Base-by-base conservation (phyloP, 116 monocot species). In the Zostera marina region DNA sequence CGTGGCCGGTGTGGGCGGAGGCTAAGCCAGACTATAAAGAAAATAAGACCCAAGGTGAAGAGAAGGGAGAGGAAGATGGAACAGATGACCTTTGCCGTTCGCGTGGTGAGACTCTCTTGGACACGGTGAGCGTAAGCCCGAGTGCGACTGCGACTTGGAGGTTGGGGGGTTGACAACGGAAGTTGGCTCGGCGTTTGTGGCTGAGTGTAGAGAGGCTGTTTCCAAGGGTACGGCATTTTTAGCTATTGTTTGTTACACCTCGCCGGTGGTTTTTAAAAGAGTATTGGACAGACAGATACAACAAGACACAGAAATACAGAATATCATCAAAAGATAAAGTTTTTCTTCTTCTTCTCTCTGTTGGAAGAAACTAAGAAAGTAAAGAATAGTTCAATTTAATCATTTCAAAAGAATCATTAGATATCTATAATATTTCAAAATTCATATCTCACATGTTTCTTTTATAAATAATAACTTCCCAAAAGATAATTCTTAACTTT, bases 1-100 rank as follows among this genome's bases (percentile, higher is more conserved):
- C 78, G 76, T 9, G 80, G 80, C 25, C 82, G 82, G 63, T 87
- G 82, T 23, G 82, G 82, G 4, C 77, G 82, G 66, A 82, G 66
- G 56, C 59, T 57, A 49, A 82, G 74, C 66, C 72, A 78, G 65
- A 82, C 44, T 62, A 82, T 42, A 69, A 82, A 77, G 52, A 71
- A 0, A 54, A 82, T 32, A 62, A 77, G 32, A 44, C 72, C 74
- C n/a, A 44, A 70, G 21, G 76, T 15, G 38, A 81, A 61, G 56
- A 81, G 44, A 20, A 87, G 66, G 16, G 70, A 60, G 62, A 87
- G 76, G 66, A 87, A 66, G 66, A 73, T 22, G 22, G 81, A 78
- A 66, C 87, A 87, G 12, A 81, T 0, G 45, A 48, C 43, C 53
- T 52, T 76, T 15, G 61, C 66, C 3, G 71, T 5, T 10, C 87